Evolutionary conservation across 2,329 filamentous ascomycete species (phyloP).

Genomic region (Cordyceps cicadae): DNA sequence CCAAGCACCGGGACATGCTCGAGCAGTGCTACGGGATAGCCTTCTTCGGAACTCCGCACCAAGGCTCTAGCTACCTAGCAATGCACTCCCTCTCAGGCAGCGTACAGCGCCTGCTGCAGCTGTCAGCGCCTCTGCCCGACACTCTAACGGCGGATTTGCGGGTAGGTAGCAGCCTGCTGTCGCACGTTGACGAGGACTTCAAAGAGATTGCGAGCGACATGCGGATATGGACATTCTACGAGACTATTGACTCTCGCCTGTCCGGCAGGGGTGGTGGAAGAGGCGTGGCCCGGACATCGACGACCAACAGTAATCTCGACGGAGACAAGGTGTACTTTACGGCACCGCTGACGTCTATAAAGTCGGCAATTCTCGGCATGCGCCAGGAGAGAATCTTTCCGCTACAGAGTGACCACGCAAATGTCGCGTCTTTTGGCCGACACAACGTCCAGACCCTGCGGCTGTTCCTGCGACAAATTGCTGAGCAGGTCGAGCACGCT

Average conservation of each 20-base stretch:
- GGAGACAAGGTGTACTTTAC: slow-evolving; percentile 45
- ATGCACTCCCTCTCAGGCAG: slow-evolving; percentile 47
- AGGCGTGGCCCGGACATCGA: neutral
- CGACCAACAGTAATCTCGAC: neutral
- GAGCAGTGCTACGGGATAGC: slow-evolving; percentile 52
- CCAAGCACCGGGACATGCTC: slow-evolving; percentile 35
- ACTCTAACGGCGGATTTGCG: slow-evolving; percentile 43
- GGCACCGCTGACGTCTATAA: slow-evolving; percentile 50
- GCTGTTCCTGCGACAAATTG: slow-evolving; percentile 29
- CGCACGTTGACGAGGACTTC: slow-evolving; percentile 46
- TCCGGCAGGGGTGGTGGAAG: slow-evolving; percentile 35
- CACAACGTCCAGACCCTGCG: slow-evolving; percentile 41
- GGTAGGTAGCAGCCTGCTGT: slow-evolving; percentile 40
- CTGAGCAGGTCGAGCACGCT: slow-evolving; percentile 25
- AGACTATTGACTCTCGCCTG: slow-evolving; percentile 52
- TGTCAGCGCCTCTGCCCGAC: slow-evolving; percentile 41
- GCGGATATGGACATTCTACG: slow-evolving; percentile 55
- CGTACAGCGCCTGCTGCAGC: slow-evolving; percentile 43
- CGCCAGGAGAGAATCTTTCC: slow-evolving; percentile 44
- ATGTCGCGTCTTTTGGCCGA: slow-evolving; percentile 45
- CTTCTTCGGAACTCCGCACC: slow-evolving; percentile 54
- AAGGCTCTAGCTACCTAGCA: slow-evolving; percentile 54
- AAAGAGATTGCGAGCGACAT: slow-evolving; percentile 48
- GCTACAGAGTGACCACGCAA: slow-evolving; percentile 46
- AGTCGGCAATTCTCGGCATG: slow-evolving; percentile 43